phyloP scores from a whole-genome alignment of 2,329 filamentous ascomycete species.

The Scytalidium lignicola region DNA sequence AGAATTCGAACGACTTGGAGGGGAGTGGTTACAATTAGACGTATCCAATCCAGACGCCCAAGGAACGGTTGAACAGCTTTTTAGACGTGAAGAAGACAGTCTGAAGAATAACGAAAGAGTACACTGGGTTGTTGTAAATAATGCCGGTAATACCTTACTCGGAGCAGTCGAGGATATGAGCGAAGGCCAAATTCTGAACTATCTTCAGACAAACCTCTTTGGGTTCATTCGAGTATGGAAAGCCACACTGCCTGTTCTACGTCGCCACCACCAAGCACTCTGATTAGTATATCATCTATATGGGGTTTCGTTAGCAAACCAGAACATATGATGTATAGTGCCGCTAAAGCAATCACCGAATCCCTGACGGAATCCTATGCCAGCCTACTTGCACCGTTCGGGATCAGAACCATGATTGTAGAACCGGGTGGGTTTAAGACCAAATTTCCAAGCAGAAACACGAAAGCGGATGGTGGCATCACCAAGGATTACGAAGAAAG shows the following conservation, averaged over 20 bases:
- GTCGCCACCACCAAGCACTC: too few species aligned
- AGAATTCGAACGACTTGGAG: not conserved
- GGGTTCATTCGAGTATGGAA: too few species aligned
- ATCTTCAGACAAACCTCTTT: not conserved
- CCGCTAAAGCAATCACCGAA: not conserved
- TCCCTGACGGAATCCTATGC: not conserved
- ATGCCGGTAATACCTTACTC: constrained; percentile 30
- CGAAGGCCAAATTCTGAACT: not conserved
- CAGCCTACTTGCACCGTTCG: constrained; percentile 11
- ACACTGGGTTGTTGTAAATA: constrained; percentile 11
- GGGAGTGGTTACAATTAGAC: constrained; percentile 3
- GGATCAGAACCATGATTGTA: constrained; percentile 30
- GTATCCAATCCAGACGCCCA: not conserved
- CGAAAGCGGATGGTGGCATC: not conserved
- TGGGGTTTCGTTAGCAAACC: too few species aligned
- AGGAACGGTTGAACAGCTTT: not conserved
- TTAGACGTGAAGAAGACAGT: not conserved
- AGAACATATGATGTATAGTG: not conserved
- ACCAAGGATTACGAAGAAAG: not conserved
- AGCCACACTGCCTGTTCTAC: too few species aligned
- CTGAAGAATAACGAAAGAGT: constrained; percentile 1
- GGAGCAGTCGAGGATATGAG: constrained; percentile 45
- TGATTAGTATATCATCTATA: too few species aligned
- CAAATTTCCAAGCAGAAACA: constrained; percentile 6
- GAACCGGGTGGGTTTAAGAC: constrained; percentile 34